Evolutionary conservation across 2,329 filamentous ascomycete species (phyloP), one percentile per base, ranked within the genome.

Genomic region (Zarea fungicola): DNA sequence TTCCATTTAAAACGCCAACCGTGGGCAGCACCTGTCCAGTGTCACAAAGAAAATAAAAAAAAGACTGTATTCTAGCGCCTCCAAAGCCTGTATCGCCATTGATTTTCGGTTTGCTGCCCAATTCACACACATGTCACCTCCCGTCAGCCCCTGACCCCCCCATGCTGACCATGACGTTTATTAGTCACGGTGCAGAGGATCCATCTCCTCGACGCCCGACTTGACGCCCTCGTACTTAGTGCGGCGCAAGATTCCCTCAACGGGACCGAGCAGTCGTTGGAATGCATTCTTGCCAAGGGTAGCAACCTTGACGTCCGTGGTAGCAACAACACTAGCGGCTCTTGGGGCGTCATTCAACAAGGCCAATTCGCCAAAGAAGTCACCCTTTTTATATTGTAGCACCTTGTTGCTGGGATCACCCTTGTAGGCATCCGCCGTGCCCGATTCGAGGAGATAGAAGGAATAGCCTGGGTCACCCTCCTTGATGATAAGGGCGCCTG

Each of bases 311-410:
- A 95, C 87, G 54, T 96, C 88, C 6, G 86, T 87, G 66, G 82
- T 78, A 59, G 88, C 88, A 40, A 95, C 74, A 45, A 99, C 83
- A 58, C 87, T 95, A 43, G 93, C 93, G 31, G 92, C 92, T 62
- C 93, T 84, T 8, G 93, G 93, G 48, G 89, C 88, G 63, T 99
- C 92, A 58, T 97, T 95, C 58, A 97, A 76, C 62, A 99, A 71
- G 6, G 93, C 93, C 53, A 99, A 76, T 70, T 99, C 93, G 54
- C 93, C 93, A 70, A 99, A 99, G 74, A 93, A 99, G 62, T 96
- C 93, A 25, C 93, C 93, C 69, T 95, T 93, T 55, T 76, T 78
- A 68, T 97, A 97, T 47, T 81, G 76, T 62, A 89, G 89, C 55
- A 97, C 85, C 3, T 85, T 76, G 51, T 80, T 74, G 19, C 83